Percentiles rank a stretch among this genome's conserved stretches.
Evolutionary conservation across 345 rosid genomes (phyloP).

Genomic region (Ailanthus altissimus): DNA sequence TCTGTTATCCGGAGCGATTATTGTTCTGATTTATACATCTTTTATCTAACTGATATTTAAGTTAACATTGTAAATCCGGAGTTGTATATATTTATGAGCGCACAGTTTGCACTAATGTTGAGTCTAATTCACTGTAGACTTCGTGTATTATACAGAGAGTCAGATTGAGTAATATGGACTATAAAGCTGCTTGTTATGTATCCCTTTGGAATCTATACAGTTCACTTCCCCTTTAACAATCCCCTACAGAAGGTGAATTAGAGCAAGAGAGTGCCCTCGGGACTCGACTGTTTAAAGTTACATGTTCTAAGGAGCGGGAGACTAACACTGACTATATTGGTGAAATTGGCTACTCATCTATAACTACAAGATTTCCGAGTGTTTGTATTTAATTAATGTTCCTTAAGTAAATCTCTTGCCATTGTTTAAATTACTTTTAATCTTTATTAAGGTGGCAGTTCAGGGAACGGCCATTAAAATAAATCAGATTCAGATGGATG

Average conservation of each 20-base stretch:
- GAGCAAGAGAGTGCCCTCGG: too few relatives aligned
- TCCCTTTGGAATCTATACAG: too few relatives aligned
- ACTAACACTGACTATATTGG: background rate
- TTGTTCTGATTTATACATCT: background rate
- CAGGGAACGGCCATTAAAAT: too few relatives aligned
- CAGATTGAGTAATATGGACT: too few relatives aligned
- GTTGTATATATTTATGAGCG: background rate
- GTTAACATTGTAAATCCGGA: background rate
- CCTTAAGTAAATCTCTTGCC: background rate
- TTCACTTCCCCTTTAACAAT: too few relatives aligned
- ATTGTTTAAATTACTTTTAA: too few relatives aligned
- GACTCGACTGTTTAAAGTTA: too few relatives aligned
- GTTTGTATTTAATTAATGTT: too few relatives aligned
- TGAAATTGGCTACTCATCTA: background rate
- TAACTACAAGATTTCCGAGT: background rate
- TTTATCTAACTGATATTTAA: background rate
- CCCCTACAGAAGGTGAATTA: too few relatives aligned
- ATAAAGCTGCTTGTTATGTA: background rate
- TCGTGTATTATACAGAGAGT: background rate
- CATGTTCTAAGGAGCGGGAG: background rate
- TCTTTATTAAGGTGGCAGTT: too few relatives aligned
- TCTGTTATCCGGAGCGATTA: background rate
- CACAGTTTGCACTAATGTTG: background rate
- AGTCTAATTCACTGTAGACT: background rate
- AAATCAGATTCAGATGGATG: too few relatives aligned